Evolutionary conservation across 805 yeast species (phyloP).

Genomic region (Clavispora carvajalis): DNA sequence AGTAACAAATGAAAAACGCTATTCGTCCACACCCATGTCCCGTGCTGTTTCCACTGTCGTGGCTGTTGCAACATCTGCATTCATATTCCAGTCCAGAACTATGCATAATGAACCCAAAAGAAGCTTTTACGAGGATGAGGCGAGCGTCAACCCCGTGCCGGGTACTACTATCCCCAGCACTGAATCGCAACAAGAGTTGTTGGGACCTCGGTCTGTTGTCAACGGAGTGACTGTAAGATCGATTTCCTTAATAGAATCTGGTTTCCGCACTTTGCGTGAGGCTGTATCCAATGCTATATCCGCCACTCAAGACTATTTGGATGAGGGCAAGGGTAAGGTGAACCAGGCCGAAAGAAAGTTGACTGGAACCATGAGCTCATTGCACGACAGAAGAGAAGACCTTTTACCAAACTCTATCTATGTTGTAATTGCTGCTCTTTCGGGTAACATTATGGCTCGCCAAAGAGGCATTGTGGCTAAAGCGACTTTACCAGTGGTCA

Average conservation of each 20-base stretch:
- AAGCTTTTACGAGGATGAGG: conserved; percentile 48
- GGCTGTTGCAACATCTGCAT: conserved; percentile 1
- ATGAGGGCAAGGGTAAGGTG: conserved; percentile 45
- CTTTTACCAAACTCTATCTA: conserved; percentile 68
- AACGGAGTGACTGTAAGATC: conserved; percentile 57
- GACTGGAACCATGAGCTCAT: conserved; percentile 54
- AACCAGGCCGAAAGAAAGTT: conserved; percentile 59
- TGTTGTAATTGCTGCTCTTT: conserved; percentile 59
- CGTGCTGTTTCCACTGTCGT: conserved; percentile 4
- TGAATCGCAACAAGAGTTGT: conserved; percentile 34
- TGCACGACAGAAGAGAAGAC: conserved; percentile 64
- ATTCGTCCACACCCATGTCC: conserved; percentile 5
- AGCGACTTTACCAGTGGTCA: conserved; percentile 49
- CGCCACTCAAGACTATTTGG: conserved; percentile 28
- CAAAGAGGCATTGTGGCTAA: conserved; percentile 55
- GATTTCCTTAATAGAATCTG: conserved; percentile 42
- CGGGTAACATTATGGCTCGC: conserved; percentile 72
- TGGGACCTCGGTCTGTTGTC: conserved; percentile 45
- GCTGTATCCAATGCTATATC: conserved; percentile 28
- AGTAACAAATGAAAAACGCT: not conserved
- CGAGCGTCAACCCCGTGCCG: conserved; percentile 41
- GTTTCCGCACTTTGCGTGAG: conserved; percentile 46
- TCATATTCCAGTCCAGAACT: not conserved
- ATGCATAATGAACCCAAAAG: conserved; percentile 24
- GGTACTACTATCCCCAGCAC: conserved; percentile 45